phyloP scores from a whole-genome alignment of 805 yeast species.

The Priceomyces medius region DNA sequence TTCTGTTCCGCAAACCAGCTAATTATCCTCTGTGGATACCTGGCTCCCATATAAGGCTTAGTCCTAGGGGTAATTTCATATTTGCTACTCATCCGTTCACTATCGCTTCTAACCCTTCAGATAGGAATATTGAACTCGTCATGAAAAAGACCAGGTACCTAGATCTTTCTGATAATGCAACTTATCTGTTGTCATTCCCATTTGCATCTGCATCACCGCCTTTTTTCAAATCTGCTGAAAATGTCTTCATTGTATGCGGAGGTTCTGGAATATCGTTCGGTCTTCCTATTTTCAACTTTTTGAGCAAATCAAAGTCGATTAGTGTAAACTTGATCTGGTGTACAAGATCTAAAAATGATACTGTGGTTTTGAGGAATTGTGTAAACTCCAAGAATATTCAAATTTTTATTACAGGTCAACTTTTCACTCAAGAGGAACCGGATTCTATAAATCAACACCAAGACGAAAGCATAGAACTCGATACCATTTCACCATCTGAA shows the following conservation, averaged over 20 bases:
- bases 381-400: slow-evolving; percentile 29
- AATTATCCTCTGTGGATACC: slow-evolving; percentile 35
- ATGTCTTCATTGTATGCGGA: slow-evolving; percentile 59
- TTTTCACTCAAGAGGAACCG: slow-evolving; percentile 3
- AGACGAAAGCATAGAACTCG: slow-evolving; percentile 20
- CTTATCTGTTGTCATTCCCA: slow-evolving; percentile 24
- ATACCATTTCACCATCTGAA: slow-evolving; percentile 19
- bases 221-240: slow-evolving; percentile 49
- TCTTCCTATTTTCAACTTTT: slow-evolving; percentile 48
- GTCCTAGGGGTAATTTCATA: slow-evolving; percentile 38
- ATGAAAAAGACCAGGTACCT: slow-evolving; percentile 38
- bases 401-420: slow-evolving; percentile 37
- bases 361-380: slow-evolving; percentile 43
- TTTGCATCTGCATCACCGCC: slow-evolving; percentile 45
- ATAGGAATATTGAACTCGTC: slow-evolving; percentile 42
- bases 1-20: slow-evolving; percentile 20
- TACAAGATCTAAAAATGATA: slow-evolving; percentile 45
- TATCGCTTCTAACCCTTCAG: slow-evolving; percentile 46
- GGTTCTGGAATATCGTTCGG: slow-evolving; percentile 75
- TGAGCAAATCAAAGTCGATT: slow-evolving; percentile 21
- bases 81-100: slow-evolving; percentile 71
- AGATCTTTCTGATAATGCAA: slow-evolving; percentile 9
- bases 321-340: slow-evolving; percentile 54
- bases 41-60: slow-evolving; percentile 59
- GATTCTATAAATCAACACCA: slow-evolving; percentile 12